phyloP scores from a whole-genome alignment of 2,329 filamentous ascomycete species.

The Penicillium palitans region DNA sequence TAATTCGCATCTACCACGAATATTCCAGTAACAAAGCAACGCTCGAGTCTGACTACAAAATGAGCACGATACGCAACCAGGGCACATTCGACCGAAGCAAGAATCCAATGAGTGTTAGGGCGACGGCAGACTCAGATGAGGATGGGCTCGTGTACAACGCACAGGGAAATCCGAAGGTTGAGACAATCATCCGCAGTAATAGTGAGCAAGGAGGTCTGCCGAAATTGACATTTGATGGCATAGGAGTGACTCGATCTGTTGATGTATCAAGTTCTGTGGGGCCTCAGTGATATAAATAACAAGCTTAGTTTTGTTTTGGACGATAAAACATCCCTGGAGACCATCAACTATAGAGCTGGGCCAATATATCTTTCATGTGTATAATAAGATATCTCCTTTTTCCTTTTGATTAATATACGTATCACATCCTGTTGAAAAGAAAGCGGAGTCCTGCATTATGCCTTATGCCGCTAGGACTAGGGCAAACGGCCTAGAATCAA shows the following conservation, averaged over 20 bases:
- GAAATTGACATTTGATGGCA: conserved; percentile 11
- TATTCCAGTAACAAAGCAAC: conserved; percentile 28
- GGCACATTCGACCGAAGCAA: conserved; percentile 17
- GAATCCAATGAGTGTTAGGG: conserved; percentile 18
- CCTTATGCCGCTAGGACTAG: not conserved
- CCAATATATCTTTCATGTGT: not conserved
- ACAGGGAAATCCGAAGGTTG: conserved; percentile 29
- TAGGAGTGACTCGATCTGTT: conserved; percentile 33
- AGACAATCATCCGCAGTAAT: conserved; percentile 30
- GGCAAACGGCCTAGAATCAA: not conserved
- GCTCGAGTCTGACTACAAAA: conserved; percentile 22
- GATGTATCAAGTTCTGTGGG: conserved; percentile 28
- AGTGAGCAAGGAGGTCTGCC: not conserved
- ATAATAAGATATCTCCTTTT: not conserved
- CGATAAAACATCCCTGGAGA: not conserved
- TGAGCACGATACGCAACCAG: conserved; percentile 22
- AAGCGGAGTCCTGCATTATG: not conserved
- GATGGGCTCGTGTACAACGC: conserved; percentile 29
- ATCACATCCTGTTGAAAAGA: not conserved
- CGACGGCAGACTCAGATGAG: conserved; percentile 24
- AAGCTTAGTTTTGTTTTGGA: not conserved
- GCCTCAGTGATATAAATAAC: not conserved
- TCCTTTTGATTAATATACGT: not conserved
- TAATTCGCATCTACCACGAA: conserved; percentile 36
- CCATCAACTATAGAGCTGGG: not conserved